phyloP scores from a whole-genome alignment of 2,329 filamentous ascomycete species.

The Chalaropsis ovoidea region DNA sequence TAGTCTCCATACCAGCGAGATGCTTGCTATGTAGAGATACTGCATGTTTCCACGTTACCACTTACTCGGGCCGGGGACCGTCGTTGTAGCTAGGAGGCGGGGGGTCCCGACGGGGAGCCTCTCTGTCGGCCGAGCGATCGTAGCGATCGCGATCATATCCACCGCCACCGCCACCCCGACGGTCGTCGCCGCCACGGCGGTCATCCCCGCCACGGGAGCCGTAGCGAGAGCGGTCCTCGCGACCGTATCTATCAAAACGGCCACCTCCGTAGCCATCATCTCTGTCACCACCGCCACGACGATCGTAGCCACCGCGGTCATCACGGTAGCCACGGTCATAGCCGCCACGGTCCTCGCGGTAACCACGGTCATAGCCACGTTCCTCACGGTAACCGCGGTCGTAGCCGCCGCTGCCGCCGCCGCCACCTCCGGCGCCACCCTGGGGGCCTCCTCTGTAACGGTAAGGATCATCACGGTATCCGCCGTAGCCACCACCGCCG shows the following conservation, averaged over 20 bases:
- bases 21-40: constrained; percentile 18
- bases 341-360: constrained; percentile 43
- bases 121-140: constrained; percentile 39
- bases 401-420: constrained; percentile 40
- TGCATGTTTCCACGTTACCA: constrained; percentile 26
- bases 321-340: constrained; percentile 31
- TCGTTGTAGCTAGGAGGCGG: constrained; percentile 36
- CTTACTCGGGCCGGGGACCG: constrained; percentile 35
- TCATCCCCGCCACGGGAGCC: constrained; percentile 33
- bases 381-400: constrained; percentile 43
- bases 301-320: constrained; percentile 41
- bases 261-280: constrained; percentile 36
- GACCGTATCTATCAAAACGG: constrained; percentile 28
- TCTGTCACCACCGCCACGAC: constrained; percentile 41
- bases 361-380: constrained; percentile 39
- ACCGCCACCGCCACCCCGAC: constrained; percentile 36
- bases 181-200: constrained; percentile 34
- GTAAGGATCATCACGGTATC: constrained; percentile 48
- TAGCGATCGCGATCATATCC: constrained; percentile 43
- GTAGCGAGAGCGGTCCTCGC: constrained; percentile 31
- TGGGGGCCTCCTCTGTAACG: constrained; percentile 45
- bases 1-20: constrained; percentile 21
- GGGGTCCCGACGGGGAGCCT: constrained; percentile 36
- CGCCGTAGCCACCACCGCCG: constrained; percentile 40
- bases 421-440: constrained; percentile 33